Conservation (phyloP, 768 basidiomycete species). For the Pleurotus platypus region DNA sequence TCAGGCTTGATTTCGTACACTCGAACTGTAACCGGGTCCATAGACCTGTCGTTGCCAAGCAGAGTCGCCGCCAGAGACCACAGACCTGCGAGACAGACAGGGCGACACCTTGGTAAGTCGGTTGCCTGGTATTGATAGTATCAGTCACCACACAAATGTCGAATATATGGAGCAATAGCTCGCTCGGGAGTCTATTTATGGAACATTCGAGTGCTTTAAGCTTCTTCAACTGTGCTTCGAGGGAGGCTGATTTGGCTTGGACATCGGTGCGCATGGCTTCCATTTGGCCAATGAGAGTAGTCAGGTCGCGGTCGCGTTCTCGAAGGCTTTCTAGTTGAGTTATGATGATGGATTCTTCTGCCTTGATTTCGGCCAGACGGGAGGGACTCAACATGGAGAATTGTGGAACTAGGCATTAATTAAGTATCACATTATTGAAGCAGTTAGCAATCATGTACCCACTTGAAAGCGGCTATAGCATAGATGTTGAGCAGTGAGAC, state of each 20-base stretch:
- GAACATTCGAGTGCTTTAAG: constrained; percentile 41
- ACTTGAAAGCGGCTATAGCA: too few species aligned
- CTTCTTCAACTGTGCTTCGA: constrained; percentile 10
- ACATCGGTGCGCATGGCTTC: background rate
- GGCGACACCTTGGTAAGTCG: constrained; percentile 25
- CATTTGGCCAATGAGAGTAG: background rate
- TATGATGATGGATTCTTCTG: background rate
- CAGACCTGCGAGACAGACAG: constrained; percentile 46
- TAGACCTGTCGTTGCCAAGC: constrained; percentile 36
- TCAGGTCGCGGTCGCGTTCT: background rate
- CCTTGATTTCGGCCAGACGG: background rate
- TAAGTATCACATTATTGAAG: too few species aligned
- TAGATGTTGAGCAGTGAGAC: too few species aligned
- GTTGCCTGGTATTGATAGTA: constrained; percentile 16
- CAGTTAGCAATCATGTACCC: too few species aligned
- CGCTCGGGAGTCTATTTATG: constrained; percentile 48
- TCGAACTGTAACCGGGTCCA: constrained; percentile 39
- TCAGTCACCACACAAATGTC: constrained; percentile 17
- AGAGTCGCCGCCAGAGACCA: constrained; percentile 43
- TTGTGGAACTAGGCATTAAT: background rate
- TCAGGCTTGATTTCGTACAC: constrained; percentile 11
- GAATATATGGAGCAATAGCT: constrained; percentile 45
- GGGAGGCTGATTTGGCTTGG: background rate
- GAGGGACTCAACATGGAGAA: background rate
- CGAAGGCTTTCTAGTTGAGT: background rate